A percentile compares a stretch with the other conserved stretches of the same genome.
phyloP scores from a whole-genome alignment of 2,329 filamentous ascomycete species.

The Helotiales sp. region DNA sequence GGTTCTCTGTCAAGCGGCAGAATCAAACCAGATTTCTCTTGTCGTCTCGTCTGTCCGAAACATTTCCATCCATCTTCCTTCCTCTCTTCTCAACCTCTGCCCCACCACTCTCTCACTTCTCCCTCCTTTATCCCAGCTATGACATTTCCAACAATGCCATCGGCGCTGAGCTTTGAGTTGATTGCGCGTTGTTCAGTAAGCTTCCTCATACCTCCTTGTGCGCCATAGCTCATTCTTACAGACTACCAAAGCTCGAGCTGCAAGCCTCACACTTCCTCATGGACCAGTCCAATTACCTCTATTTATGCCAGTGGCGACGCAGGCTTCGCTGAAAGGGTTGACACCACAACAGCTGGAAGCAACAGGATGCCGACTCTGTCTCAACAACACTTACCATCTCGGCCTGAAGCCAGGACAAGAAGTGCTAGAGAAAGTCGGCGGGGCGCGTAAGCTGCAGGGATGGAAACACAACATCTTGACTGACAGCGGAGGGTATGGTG shows the following conservation, averaged over 20 bases:
- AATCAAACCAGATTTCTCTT: constrained; percentile 12
- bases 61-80: constrained; percentile 15
- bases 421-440: constrained; percentile 83
- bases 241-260: constrained; percentile 94
- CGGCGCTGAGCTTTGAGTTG: constrained; percentile 79
- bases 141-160: constrained; percentile 48
- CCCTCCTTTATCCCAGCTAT: constrained; percentile 20
- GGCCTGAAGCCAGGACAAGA: constrained; percentile 94
- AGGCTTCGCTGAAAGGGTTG: constrained; percentile 92
- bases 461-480: constrained; percentile 97
- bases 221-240: constrained; percentile 46
- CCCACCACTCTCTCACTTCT: constrained; percentile 17
- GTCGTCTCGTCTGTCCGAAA: too few relatives aligned
- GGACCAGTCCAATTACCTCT: constrained; percentile 87
- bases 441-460: constrained; percentile 91
- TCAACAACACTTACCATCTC: constrained; percentile 98
- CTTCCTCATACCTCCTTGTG: constrained; percentile 12
- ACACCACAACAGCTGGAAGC: constrained; percentile 91
- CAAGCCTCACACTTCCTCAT: constrained; percentile 86
- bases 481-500: constrained; percentile 69
- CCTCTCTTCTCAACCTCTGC: background rate
- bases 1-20: constrained; percentile 21
- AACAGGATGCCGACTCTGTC: constrained; percentile 85
- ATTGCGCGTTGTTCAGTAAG: constrained; percentile 80
- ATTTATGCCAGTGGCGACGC: constrained; percentile 98